A percentile compares a stretch with the other conserved stretches of the same genome.
Conservation (phyloP, 1,139 yeast genomes). For the Magnusiomyces magnusii region DNA sequence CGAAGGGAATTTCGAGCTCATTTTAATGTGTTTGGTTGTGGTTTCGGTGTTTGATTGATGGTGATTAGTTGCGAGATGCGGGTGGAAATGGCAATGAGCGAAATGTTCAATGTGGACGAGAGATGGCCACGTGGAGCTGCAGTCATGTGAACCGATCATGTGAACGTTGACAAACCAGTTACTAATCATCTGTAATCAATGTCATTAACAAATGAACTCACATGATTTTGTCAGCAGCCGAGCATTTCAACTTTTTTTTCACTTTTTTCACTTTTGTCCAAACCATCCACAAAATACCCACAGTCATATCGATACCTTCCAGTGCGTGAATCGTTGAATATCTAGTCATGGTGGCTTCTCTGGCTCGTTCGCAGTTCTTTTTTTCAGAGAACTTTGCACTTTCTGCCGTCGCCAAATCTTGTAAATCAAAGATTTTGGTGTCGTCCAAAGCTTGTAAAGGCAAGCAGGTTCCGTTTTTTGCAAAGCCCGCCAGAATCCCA, state of each 20-base stretch:
- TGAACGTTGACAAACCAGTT: not conserved
- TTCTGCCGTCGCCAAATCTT: slow-evolving; percentile 25
- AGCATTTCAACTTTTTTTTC: not conserved
- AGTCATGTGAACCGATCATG: not conserved
- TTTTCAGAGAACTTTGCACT: slow-evolving; percentile 27
- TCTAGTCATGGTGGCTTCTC: slow-evolving; percentile 16
- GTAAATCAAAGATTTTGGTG: slow-evolving; percentile 24
- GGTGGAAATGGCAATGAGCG: too few relatives aligned
- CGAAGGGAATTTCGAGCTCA: slow-evolving; percentile 88
- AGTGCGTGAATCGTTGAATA: not conserved
- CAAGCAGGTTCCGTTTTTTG: not conserved
- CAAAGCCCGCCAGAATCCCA: slow-evolving; percentile 3
- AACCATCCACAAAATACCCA: not conserved
- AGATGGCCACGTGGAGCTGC: not conserved
- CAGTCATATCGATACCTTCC: not conserved
- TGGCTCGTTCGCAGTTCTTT: slow-evolving; percentile 35
- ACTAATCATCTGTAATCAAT: not conserved
- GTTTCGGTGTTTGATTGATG: too few relatives aligned
- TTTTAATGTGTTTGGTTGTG: slow-evolving; percentile 27
- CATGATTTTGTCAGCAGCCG: not conserved
- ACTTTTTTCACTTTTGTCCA: not conserved
- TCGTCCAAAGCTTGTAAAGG: not conserved
- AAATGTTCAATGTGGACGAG: not conserved
- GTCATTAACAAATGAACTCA: not conserved
- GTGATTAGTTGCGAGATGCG: too few relatives aligned